These are phyloP conservation scores for Cryptosporidium sp. DNA, from an alignment of 169 alveolate genomes.

Conservation along the genomic window DNA sequence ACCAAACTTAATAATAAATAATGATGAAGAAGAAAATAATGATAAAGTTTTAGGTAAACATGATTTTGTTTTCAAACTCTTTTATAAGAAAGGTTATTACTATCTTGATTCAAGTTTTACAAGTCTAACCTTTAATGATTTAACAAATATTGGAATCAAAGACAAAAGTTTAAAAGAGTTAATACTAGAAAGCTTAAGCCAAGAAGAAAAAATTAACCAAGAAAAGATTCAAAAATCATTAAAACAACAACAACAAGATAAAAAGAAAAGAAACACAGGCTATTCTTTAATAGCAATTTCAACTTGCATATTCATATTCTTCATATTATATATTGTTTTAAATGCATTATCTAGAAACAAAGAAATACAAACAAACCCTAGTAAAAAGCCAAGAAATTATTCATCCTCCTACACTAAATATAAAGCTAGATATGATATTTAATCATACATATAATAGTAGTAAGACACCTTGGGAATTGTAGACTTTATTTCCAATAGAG, in stretches of 20 bases:
- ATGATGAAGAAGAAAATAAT: neutral
- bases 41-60: slow-evolving; percentile 15
- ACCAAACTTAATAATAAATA: neutral
- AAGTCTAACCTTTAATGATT: slow-evolving; percentile 14
- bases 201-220: slow-evolving; percentile 8
- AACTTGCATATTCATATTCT: slow-evolving; percentile 43
- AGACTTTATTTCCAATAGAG: slow-evolving; percentile 14
- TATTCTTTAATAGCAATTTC: slow-evolving; percentile 32
- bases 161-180: slow-evolving; percentile 1
- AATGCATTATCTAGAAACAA: slow-evolving; percentile 15
- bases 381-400: slow-evolving; percentile 13
- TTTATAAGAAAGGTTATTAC: slow-evolving; percentile 43
- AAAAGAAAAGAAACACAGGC: neutral
- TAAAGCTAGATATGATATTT: slow-evolving; percentile 28
- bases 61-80: slow-evolving; percentile 60
- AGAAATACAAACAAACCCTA: neutral
- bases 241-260: neutral
- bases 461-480: slow-evolving; percentile 32
- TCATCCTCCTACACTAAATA: slow-evolving; percentile 15
- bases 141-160: slow-evolving; percentile 57
- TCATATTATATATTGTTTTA: slow-evolving; percentile 17
- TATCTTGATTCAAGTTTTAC: slow-evolving; percentile 41
- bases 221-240: neutral
- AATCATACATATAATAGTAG: slow-evolving; percentile 34
- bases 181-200: neutral